These are phyloP conservation scores for Fusarium metavorans DNA, from an alignment of 2,329 filamentous ascomycete species.

Conservation along the genomic window DNA sequence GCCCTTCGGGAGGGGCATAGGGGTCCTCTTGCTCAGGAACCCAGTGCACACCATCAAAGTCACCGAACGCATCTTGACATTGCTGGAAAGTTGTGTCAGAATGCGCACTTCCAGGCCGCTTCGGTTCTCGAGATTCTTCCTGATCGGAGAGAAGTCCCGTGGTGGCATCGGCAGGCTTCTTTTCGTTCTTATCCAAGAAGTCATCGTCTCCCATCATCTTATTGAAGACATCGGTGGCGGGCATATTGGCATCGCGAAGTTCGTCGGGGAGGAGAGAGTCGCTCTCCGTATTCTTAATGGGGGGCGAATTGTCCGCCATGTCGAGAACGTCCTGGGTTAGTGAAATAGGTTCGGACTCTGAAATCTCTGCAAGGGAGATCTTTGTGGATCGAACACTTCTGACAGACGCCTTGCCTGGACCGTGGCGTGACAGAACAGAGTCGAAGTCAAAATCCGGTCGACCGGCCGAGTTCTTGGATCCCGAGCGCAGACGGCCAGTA, in stretches of 20 bases:
- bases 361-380: conserved; percentile 67
- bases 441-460: conserved; percentile 57
- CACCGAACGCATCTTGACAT: conserved; percentile 76
- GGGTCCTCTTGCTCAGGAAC: conserved; percentile 62
- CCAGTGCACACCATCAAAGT: conserved; percentile 86
- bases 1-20: conserved; percentile 29
- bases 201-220: conserved; percentile 48
- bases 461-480: conserved; percentile 62
- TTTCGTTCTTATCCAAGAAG: conserved; percentile 30
- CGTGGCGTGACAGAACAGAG: conserved; percentile 60
- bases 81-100: conserved; percentile 74
- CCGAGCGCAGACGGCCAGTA: conserved; percentile 66
- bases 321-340: conserved; percentile 66
- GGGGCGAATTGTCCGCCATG: conserved; percentile 60
- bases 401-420: conserved; percentile 66
- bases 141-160: conserved; percentile 22
- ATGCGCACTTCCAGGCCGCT: conserved; percentile 59
- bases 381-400: conserved; percentile 64
- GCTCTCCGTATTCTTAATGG: conserved; percentile 55
- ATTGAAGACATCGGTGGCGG: conserved; percentile 49
- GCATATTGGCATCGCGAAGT: conserved; percentile 48
- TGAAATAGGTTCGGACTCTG: conserved; percentile 66
- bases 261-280: conserved; percentile 53
- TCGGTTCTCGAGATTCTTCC: conserved; percentile 29
- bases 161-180: conserved; percentile 15